Evolutionary conservation across 352 stramenopile genomes (phyloP).

Genomic region (Phytophthora litchii): DNA sequence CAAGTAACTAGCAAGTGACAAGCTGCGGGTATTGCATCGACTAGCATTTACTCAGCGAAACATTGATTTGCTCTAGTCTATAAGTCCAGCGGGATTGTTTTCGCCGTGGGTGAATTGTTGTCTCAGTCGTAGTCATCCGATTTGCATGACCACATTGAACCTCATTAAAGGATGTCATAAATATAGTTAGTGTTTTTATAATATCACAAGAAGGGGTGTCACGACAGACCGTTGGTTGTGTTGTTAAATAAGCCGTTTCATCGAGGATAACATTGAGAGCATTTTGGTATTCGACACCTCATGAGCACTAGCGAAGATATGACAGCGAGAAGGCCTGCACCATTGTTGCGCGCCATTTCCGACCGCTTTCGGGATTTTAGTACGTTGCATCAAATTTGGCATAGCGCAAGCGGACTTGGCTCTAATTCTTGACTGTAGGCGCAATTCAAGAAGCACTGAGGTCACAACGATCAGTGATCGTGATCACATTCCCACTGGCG

Average conservation of each 20-base stretch:
- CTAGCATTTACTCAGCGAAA: too few species aligned
- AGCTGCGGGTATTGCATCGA: too few species aligned
- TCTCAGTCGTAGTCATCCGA: slow-evolving; percentile 22
- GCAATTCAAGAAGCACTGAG: slow-evolving; percentile 33
- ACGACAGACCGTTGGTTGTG: slow-evolving; percentile 3
- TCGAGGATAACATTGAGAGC: slow-evolving; percentile 11
- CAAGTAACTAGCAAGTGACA: not conserved
- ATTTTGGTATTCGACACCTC: slow-evolving; percentile 27
- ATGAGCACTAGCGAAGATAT: slow-evolving; percentile 18
- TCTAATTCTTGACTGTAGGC: slow-evolving; percentile 12
- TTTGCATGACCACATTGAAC: not conserved
- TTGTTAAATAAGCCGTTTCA: slow-evolving; percentile 7
- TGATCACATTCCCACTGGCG: not conserved
- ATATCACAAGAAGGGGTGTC: slow-evolving; percentile 8
- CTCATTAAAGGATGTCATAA: not conserved
- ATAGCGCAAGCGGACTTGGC: not conserved
- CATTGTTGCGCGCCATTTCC: slow-evolving; percentile 34
- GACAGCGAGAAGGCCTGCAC: slow-evolving; percentile 9
- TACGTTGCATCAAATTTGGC: slow-evolving; percentile 1
- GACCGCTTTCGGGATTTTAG: slow-evolving; percentile 35
- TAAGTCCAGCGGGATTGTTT: too few species aligned
- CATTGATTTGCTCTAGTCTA: too few species aligned
- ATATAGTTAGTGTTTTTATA: not conserved
- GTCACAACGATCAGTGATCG: slow-evolving; percentile 6
- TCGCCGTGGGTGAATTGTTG: slow-evolving; percentile 18